Evolutionary conservation across 441 rosid species (phyloP).

Genomic region (Gossypium laxum): DNA sequence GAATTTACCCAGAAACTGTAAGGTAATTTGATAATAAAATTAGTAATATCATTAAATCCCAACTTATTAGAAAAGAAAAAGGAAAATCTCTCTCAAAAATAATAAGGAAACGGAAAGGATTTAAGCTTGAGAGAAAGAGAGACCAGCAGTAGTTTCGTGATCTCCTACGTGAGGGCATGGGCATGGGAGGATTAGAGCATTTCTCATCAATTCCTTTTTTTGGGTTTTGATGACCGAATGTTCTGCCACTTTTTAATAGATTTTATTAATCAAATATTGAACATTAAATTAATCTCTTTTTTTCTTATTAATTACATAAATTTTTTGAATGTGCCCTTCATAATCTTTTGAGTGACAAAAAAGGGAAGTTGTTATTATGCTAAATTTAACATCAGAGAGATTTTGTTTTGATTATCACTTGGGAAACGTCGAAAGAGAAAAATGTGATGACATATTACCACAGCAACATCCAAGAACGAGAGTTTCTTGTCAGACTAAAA

Average conservation of each 20-base stretch:
- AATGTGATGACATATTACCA: too few species aligned
- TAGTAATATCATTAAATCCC: not conserved
- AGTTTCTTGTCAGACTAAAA: too few species aligned
- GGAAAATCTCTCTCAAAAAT: not conserved
- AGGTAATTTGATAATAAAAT: not conserved
- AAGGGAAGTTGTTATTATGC: too few species aligned
- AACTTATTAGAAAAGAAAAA: not conserved
- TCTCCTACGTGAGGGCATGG: slow-evolving; percentile 17
- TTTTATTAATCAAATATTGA: not conserved
- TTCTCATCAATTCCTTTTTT: slow-evolving; percentile 10
- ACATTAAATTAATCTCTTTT: too few species aligned
- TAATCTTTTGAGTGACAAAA: too few species aligned
- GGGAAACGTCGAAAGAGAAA: too few species aligned
- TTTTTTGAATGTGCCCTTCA: too few species aligned
- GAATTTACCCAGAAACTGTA: slow-evolving; percentile 24
- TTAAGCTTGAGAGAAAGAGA: not conserved
- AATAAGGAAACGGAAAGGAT: not conserved
- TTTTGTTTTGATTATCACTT: too few species aligned
- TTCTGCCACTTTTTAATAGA: not conserved
- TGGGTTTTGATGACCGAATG: not conserved
- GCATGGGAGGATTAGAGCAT: slow-evolving; percentile 14
- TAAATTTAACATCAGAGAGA: too few species aligned
- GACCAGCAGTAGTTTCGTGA: slow-evolving; percentile 11
- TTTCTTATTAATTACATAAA: too few species aligned
- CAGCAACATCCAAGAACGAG: too few species aligned